Percentiles rank a stretch among this genome's conserved stretches.
phyloP scores from a whole-genome alignment of 768 basidiomycete genomes.

The Suillus occidentalis region DNA sequence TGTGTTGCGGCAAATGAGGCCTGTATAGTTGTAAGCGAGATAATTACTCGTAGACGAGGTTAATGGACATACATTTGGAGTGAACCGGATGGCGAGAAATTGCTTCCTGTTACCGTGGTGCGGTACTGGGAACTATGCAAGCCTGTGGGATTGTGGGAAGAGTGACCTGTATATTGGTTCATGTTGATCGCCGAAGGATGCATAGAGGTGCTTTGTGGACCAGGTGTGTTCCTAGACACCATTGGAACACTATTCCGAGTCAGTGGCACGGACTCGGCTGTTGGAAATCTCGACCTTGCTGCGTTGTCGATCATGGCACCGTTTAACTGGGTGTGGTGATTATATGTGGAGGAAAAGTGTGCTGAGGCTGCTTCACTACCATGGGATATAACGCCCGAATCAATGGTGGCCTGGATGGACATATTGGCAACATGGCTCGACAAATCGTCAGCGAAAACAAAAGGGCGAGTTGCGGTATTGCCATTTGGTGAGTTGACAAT shows the following conservation, averaged over 20 bases:
- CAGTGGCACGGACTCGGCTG: background rate
- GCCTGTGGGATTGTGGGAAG: background rate
- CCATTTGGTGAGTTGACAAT: background rate
- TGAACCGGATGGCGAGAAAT: background rate
- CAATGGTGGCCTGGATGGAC: background rate
- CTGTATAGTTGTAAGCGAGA: background rate
- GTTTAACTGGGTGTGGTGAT: background rate
- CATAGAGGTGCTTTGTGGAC: no score
- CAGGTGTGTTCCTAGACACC: no score
- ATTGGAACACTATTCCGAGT: background rate
- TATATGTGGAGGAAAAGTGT: background rate
- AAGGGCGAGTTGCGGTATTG: background rate
- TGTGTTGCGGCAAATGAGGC: background rate
- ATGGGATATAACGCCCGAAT: background rate
- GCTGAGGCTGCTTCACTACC: background rate
- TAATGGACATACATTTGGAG: background rate
- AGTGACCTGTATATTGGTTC: background rate
- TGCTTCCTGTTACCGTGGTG: background rate
- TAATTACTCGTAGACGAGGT: background rate
- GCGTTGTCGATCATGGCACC: background rate
- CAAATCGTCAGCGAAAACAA: background rate
- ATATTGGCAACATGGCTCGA: background rate
- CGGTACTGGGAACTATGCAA: background rate
- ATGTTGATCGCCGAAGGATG: background rate
- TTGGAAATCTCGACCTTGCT: background rate